These are phyloP conservation scores for Typha latifolia DNA, from an alignment of 176 grass and related monocot genomes.

Conservation along the genomic window DNA sequence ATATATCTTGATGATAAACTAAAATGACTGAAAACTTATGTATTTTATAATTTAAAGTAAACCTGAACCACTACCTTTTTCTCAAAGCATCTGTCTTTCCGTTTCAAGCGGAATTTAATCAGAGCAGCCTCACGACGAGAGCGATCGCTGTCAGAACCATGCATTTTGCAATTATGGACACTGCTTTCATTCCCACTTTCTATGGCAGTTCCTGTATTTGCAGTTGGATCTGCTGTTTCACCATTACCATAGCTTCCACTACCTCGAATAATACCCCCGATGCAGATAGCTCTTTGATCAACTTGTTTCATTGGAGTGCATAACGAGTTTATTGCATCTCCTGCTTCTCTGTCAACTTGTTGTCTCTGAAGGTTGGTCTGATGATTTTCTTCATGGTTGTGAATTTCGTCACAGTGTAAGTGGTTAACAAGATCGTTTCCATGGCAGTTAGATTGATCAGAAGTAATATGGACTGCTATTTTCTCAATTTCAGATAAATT, in stretches of 20 bases:
- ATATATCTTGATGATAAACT: background rate
- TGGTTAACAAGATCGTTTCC: conserved; percentile 28
- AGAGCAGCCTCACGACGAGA: conserved; percentile 68
- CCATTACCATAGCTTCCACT: conserved; percentile 35
- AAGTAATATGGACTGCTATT: conserved; percentile 26
- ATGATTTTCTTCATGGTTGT: conserved; percentile 32
- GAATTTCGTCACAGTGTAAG: conserved; percentile 17
- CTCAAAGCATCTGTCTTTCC: conserved; percentile 97
- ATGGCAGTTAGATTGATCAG: conserved; percentile 31
- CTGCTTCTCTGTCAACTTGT: conserved; percentile 25
- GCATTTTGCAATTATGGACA: conserved; percentile 32
- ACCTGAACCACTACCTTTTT: conserved; percentile 51
- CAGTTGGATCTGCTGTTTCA: conserved; percentile 49
- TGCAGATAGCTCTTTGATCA: conserved; percentile 47
- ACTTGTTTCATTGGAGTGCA: conserved; percentile 24
- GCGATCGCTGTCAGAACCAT: conserved; percentile 24
- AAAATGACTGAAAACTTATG: background rate
- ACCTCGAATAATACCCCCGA: conserved; percentile 45
- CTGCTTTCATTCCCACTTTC: conserved; percentile 74
- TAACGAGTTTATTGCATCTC: conserved; percentile 21
- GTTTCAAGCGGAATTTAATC: conserved; percentile 87
- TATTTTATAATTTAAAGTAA: background rate
- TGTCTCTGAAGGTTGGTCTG: conserved; percentile 30
- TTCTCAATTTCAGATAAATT: conserved; percentile 32
- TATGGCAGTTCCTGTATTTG: conserved; percentile 26